These are phyloP conservation scores for Pyropia haitanensis DNA, from an alignment of 23 red algal genomes.

Conservation along the genomic window DNA sequence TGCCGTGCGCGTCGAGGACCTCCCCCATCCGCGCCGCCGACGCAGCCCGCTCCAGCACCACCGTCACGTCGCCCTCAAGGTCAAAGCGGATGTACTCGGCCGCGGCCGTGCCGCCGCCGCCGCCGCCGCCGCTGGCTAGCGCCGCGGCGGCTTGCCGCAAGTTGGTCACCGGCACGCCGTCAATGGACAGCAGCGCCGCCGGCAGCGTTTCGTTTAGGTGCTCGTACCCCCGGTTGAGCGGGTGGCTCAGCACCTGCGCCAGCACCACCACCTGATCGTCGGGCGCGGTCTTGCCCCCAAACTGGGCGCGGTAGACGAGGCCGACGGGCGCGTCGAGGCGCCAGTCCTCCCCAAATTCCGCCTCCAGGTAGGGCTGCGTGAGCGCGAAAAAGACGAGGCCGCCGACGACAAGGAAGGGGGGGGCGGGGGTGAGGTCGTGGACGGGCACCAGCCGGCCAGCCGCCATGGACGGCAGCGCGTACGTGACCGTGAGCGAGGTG, in stretches of 20 bases:
- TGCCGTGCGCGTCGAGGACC: too few relatives aligned
- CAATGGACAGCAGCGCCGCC: conserved; percentile 9
- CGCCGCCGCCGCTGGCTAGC: not conserved
- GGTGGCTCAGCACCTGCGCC: conserved; percentile 21
- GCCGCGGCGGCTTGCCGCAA: conserved; percentile 12
- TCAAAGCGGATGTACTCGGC: conserved; percentile 28
- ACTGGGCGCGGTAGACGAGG: conserved; percentile 14
- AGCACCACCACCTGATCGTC: conserved; percentile 38
- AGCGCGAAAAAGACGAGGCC: conserved; percentile 32
- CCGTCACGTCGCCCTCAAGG: conserved; percentile 22
- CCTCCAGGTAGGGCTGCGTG: conserved; percentile 28
- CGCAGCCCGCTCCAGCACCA: conserved; percentile 9
- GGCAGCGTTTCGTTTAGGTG: conserved; percentile 7
- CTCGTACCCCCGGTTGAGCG: conserved; percentile 27
- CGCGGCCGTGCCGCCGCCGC: not conserved
- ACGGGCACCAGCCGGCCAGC: conserved; percentile 19
- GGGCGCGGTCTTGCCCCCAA: conserved; percentile 1
- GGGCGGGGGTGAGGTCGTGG: conserved; percentile 10
- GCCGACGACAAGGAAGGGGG: conserved; percentile 19
- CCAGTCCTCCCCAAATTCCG: conserved; percentile 26
- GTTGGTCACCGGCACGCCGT: conserved; percentile 19
- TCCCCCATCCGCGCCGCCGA: too few relatives aligned
- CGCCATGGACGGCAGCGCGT: too few relatives aligned
- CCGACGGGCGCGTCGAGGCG: conserved; percentile 28
- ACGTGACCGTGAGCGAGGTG: too few relatives aligned